phyloP scores from a whole-genome alignment of 768 basidiomycete genomes.

The Tylopilus balloui region DNA sequence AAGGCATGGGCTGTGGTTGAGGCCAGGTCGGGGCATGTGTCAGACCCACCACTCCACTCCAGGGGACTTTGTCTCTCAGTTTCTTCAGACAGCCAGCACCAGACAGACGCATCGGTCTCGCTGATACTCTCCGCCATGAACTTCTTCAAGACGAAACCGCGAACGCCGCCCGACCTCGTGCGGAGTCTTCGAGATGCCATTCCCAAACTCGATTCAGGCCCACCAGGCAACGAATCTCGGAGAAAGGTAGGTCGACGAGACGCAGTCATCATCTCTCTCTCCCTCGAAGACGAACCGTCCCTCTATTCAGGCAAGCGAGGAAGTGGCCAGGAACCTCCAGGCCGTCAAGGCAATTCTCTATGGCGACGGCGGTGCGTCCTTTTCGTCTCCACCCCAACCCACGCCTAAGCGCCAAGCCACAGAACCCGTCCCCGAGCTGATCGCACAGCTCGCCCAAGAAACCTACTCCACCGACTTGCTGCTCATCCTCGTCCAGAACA shows the following conservation, averaged over 20 bases:
- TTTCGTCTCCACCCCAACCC: slow-evolving; percentile 6
- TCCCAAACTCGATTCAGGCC: slow-evolving; percentile 66
- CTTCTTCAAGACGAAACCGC: slow-evolving; percentile 90
- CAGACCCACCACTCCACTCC: slow-evolving; percentile 2
- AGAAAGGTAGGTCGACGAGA: slow-evolving; percentile 62
- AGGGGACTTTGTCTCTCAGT: slow-evolving; percentile 1
- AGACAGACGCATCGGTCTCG: background rate
- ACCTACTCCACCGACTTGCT: slow-evolving; percentile 90
- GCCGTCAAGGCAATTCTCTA: slow-evolving; percentile 86
- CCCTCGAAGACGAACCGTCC: background rate
- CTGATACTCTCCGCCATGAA: no score
- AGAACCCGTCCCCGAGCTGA: slow-evolving; percentile 84
- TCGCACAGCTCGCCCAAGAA: slow-evolving; percentile 94
- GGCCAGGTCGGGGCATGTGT: slow-evolving; percentile 15
- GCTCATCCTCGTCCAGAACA: slow-evolving; percentile 71
- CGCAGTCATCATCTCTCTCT: background rate
- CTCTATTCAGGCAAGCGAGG: slow-evolving; percentile 69
- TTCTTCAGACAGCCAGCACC: background rate
- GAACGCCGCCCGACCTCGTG: slow-evolving; percentile 86
- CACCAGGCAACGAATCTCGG: slow-evolving; percentile 71
- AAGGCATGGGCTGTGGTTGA: slow-evolving; percentile 13
- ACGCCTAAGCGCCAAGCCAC: slow-evolving; percentile 1
- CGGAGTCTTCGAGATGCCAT: slow-evolving; percentile 76
- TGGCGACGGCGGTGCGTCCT: slow-evolving; percentile 75
- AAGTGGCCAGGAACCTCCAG: slow-evolving; percentile 83